Percentiles rank a stretch among this genome's conserved stretches.
Evolutionary conservation across 768 basidiomycete genomes (phyloP).

Genomic region (Ramaria sp.): DNA sequence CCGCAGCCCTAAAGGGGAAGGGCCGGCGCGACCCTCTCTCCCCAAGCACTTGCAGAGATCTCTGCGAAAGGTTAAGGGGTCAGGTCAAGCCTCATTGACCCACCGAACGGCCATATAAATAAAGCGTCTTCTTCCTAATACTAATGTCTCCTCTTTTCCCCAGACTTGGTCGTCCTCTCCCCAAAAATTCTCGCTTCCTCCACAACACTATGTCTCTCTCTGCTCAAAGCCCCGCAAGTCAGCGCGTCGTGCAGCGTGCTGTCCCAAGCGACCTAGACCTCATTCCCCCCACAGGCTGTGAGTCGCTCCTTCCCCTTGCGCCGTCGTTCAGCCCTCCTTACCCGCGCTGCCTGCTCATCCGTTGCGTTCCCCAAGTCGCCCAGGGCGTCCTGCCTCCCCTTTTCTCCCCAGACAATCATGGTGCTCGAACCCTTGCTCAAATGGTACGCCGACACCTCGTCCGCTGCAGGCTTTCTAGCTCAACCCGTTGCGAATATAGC

Average conservation of each 20-base stretch:
- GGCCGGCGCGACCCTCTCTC: no score
- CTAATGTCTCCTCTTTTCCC: background rate
- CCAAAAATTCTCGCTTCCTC: background rate
- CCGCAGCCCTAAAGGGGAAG: no score
- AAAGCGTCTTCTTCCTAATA: background rate
- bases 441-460: conserved; percentile 1
- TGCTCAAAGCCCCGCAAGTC: background rate
- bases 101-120: background rate
- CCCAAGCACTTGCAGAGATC: no score
- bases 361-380: background rate
- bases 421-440: conserved; percentile 5
- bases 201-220: background rate
- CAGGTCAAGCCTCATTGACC: no score
- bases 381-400: conserved; percentile 3
- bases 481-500: background rate
- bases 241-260: background rate
- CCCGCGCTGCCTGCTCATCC: background rate
- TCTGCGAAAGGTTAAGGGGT: no score
- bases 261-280: background rate
- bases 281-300: background rate
- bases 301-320: background rate
- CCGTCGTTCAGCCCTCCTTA: background rate
- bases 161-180: background rate
- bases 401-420: conserved; percentile 6
- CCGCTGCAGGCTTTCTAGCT: no score